Evolutionary conservation across 345 rosid species (phyloP).

Genomic region (Euphorbia pulcherrima): DNA sequence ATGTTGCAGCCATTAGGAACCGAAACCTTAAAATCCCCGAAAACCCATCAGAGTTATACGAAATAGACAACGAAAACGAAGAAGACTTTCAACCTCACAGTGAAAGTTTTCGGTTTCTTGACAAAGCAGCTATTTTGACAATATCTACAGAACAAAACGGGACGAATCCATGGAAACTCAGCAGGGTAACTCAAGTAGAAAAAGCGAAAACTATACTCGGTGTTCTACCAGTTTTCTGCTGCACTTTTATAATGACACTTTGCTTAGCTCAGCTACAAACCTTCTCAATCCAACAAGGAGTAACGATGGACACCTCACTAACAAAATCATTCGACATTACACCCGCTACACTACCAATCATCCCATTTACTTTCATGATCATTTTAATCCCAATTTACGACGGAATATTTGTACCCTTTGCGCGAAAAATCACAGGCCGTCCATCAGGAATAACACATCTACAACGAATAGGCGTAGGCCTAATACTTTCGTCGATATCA

Average conservation of each 20-base stretch:
- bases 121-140: conserved; percentile 53
- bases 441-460: conserved; percentile 50
- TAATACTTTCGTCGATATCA: conserved; percentile 39
- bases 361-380: conserved; percentile 42
- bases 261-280: conserved; percentile 52
- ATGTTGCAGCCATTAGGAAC: conserved; percentile 45
- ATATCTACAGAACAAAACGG: conserved; percentile 4
- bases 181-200: conserved; percentile 62
- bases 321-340: conserved; percentile 39
- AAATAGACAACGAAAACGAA: conserved; percentile 39
- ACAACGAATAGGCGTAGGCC: conserved; percentile 58
- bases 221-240: conserved; percentile 48
- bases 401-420: conserved; percentile 37
- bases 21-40: conserved; percentile 47
- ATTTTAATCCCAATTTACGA: conserved; percentile 44
- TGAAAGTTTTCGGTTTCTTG: conserved; percentile 44
- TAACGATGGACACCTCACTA: conserved; percentile 46
- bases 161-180: conserved; percentile 50
- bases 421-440: conserved; percentile 40
- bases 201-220: conserved; percentile 48
- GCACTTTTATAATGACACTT: conserved; percentile 57
- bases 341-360: conserved; percentile 51
- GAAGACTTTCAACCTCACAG: conserved; percentile 45
- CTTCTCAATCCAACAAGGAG: conserved; percentile 50
- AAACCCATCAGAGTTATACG: conserved; percentile 43